Evolutionary conservation across 345 rosid species (phyloP), one percentile per base, ranked within the genome.

Genomic region (Citrus trifoliata): DNA sequence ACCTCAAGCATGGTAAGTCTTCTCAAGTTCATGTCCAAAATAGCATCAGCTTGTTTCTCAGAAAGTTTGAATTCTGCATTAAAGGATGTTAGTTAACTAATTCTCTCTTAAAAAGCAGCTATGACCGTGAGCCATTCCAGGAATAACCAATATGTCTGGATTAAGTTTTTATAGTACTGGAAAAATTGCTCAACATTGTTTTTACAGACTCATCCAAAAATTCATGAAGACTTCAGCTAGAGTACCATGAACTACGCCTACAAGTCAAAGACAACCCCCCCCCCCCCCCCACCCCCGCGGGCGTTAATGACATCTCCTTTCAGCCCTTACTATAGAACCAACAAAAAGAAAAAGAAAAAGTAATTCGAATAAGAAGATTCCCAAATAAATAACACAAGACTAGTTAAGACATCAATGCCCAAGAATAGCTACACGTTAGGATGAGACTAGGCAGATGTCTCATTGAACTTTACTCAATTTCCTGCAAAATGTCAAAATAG

Each of bases 1-100:
- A 93, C 98, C 99, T 95, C 99, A 73, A 93, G 97, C 82, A 85
- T 87, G 81, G 86, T 89, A 71, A 95, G 89, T 74, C 98, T 84
- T 88, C 97, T 82, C 69, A 95, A 86, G 82, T 85, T 92, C 67
- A 95, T 95, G 84, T 90, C 98, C 81, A 95, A 81, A 78, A 95
- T 83, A 70, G 97, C 97, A 12, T 95, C 96, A 76, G 97, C 96
- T 89, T 95, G 98, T 78, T 93, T 93, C 76, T 85, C 95, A 75
- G 99, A 95, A 40, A 95, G 89, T 80, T 83, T 79, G 82, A 87
- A 92, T 78, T 85, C 97, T 95, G 88, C 80, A 82, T 70, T 75
- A 33, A 53, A 5, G 33, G 80, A 69, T 6, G 32, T 48, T 70
- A 73, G 33, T 61, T 58, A 51, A 62, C 68, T 32, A 67, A 46